These are phyloP conservation scores for Ceratocystis ficicola DNA, from an alignment of 2,329 filamentous ascomycete genomes.

Conservation along the genomic window DNA sequence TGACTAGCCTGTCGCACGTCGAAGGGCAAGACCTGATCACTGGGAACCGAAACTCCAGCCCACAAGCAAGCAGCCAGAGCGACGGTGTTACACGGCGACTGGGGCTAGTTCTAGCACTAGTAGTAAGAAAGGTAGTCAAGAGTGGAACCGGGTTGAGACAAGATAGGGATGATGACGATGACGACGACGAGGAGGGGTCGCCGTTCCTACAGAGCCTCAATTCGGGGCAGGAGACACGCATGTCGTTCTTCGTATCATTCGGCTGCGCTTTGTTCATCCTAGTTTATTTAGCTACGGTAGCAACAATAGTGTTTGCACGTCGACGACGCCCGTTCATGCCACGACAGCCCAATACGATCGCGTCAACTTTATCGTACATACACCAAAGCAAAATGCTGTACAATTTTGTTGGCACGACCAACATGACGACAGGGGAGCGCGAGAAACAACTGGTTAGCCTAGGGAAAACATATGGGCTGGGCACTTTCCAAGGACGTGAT, in stretches of 20 bases:
- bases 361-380: conserved; percentile 62
- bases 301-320: conserved; percentile 46
- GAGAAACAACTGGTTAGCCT: conserved; percentile 44
- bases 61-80: neutral
- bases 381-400: conserved; percentile 71
- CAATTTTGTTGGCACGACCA: conserved; percentile 59
- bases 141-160: neutral
- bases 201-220: conserved; percentile 30
- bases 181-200: conserved; percentile 21
- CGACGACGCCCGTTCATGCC: conserved; percentile 61
- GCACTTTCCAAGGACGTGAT: conserved; percentile 65
- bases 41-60: conserved; percentile 33
- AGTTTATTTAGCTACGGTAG: conserved; percentile 50
- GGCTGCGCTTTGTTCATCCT: conserved; percentile 50
- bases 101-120: conserved; percentile 5
- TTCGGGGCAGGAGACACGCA: conserved; percentile 46
- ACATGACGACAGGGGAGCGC: conserved; percentile 50
- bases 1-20: conserved; percentile 52
- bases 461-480: conserved; percentile 60
- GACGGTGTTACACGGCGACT: neutral
- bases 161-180: neutral
- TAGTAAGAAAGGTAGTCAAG: neutral
- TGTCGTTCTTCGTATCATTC: conserved; percentile 56
- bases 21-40: conserved; percentile 40
- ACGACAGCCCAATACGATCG: conserved; percentile 66